These are phyloP conservation scores for Globisporangium nodosum DNA, from an alignment of 352 stramenopile genomes.

Conservation along the genomic window DNA sequence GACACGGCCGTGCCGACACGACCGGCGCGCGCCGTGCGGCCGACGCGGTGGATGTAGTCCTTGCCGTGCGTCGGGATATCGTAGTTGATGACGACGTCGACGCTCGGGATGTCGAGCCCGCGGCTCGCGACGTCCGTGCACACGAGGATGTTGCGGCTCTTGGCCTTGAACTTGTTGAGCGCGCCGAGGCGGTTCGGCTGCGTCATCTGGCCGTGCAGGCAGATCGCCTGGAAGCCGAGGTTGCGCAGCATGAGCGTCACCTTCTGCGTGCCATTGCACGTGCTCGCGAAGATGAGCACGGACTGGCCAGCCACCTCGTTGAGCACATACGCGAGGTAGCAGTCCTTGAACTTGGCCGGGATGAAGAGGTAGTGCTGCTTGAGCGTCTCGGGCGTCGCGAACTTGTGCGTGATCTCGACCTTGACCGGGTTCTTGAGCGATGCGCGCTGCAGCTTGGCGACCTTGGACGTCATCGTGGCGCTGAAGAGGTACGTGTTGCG, in stretches of 20 bases:
- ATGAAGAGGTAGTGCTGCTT: conserved; percentile 99
- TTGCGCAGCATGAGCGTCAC: conserved; percentile 97
- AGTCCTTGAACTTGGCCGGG: conserved; percentile 99
- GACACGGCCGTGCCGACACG: conserved; percentile 92
- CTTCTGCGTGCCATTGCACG: conserved; percentile 96
- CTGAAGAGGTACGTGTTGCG: conserved; percentile 98
- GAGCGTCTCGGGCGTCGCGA: conserved; percentile 96
- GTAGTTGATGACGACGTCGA: conserved; percentile 99
- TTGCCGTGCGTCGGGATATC: conserved; percentile 98
- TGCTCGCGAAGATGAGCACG: conserved; percentile 98
- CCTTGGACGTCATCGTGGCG: conserved; percentile 99
- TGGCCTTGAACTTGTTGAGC: conserved; percentile 97
- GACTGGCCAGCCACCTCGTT: conserved; percentile 97
- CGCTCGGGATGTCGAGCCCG: conserved; percentile 95
- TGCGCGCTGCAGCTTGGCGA: conserved; percentile 97
- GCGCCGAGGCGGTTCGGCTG: conserved; percentile 97
- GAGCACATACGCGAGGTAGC: conserved; percentile 97
- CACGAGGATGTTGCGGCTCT: conserved; percentile 83
- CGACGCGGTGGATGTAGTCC: conserved; percentile 99
- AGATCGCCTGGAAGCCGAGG: conserved; percentile 97
- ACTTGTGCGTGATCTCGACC: conserved; percentile 97
- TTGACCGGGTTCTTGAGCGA: conserved; percentile 96
- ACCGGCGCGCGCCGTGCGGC: conserved; percentile 95
- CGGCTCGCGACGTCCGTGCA: conserved; percentile 88
- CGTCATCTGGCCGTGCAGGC: conserved; percentile 98